Percentiles rank a stretch among this genome's conserved stretches.
phyloP scores from a whole-genome alignment of 78 protist genomes.

The Andalucia godoyi region DNA sequence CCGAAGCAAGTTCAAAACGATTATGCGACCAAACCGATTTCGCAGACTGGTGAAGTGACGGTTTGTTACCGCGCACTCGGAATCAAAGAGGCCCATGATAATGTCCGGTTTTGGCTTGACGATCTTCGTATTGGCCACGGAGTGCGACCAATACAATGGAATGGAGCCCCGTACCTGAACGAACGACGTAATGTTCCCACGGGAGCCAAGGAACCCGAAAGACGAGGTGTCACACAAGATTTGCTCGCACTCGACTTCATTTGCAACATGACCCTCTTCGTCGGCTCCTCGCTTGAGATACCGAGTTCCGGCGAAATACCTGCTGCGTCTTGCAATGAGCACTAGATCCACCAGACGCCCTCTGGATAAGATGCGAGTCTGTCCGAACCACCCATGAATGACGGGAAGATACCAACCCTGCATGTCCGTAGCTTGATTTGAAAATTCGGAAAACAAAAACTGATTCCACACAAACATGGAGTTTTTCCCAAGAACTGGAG shows the following conservation, averaged over 20 bases:
- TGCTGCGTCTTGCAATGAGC: slow-evolving; percentile 82
- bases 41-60: slow-evolving; percentile 72
- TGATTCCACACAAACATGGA: slow-evolving; percentile 77
- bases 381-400: slow-evolving; percentile 77
- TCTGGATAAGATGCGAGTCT: slow-evolving; percentile 2
- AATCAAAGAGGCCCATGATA: slow-evolving; percentile 53
- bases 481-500: no score
- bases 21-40: slow-evolving; percentile 66
- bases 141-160: slow-evolving; percentile 91
- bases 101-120: slow-evolving; percentile 17
- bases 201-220: slow-evolving; percentile 14
- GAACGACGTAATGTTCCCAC: not conserved
- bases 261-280: slow-evolving; percentile 88
- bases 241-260: slow-evolving; percentile 94
- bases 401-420: slow-evolving; percentile 57
- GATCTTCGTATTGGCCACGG: not conserved
- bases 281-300: slow-evolving; percentile 88
- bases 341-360: slow-evolving; percentile 45
- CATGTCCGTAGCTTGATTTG: no score
- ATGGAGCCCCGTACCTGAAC: slow-evolving; percentile 88
- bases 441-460: slow-evolving; percentile 51
- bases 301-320: slow-evolving; percentile 92
- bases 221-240: slow-evolving; percentile 44
- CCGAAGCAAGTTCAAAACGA: slow-evolving; percentile 71
- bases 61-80: slow-evolving; percentile 54